Evolutionary conservation across 1,139 yeast species (phyloP).

Genomic region (Pneumocystis carinii): DNA sequence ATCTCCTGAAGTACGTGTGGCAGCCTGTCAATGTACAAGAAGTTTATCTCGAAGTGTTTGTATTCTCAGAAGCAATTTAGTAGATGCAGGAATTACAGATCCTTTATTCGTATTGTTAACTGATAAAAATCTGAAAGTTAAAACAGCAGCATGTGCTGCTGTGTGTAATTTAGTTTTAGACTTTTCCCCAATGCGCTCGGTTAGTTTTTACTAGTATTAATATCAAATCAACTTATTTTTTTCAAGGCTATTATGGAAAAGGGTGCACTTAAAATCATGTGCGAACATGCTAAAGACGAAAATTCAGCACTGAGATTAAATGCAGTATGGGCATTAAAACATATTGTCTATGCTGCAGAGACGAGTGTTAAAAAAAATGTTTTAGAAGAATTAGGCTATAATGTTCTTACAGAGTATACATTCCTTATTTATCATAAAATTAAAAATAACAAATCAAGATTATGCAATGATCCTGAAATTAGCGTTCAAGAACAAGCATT

Average conservation of each 20-base stretch:
- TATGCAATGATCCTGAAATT: constrained; percentile 33
- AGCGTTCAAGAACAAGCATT: constrained; percentile 53
- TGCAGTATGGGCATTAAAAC: constrained; percentile 43
- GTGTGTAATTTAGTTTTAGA: constrained; percentile 67
- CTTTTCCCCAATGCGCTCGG: constrained; percentile 53
- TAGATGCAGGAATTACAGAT: constrained; percentile 40
- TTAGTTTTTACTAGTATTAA: background rate
- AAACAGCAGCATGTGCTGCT: constrained; percentile 49
- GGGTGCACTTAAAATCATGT: constrained; percentile 38
- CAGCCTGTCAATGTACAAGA: constrained; percentile 45
- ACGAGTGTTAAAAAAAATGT: constrained; percentile 22
- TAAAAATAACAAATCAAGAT: constrained; percentile 40
- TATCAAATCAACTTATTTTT: background rate
- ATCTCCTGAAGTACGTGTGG: constrained; percentile 20
- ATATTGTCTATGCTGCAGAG: constrained; percentile 35
- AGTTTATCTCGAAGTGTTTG: constrained; percentile 65
- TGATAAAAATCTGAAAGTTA: constrained; percentile 25
- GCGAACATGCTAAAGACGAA: constrained; percentile 24
- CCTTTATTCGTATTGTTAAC: constrained; percentile 31
- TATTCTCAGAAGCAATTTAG: constrained; percentile 52
- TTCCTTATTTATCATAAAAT: constrained; percentile 17
- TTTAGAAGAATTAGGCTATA: constrained; percentile 16
- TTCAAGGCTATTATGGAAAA: constrained; percentile 34
- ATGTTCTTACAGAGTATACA: background rate
- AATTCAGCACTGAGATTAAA: constrained; percentile 31